These are phyloP conservation scores for Ophiostoma pallidulum DNA, from an alignment of 2,329 filamentous ascomycete genomes.

Conservation along the genomic window DNA sequence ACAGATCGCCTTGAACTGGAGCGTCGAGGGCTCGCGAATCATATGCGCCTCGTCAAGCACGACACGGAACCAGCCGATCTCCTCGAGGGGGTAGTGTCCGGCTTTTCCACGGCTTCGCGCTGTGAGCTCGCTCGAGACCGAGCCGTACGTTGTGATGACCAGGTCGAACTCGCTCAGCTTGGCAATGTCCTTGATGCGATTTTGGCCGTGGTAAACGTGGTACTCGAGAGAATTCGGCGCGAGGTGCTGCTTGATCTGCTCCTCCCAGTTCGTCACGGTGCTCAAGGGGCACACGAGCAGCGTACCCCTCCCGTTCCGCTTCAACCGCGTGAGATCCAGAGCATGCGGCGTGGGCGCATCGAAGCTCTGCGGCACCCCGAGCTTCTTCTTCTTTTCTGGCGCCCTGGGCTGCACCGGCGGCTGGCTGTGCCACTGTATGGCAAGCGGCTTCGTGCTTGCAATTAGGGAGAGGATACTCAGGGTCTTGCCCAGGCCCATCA, in stretches of 20 bases:
- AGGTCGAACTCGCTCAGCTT: conserved; percentile 68
- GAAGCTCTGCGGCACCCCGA: conserved; percentile 22
- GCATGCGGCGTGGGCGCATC: conserved; percentile 32
- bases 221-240: conserved; percentile 53
- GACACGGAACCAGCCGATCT: conserved; percentile 85
- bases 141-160: conserved; percentile 88
- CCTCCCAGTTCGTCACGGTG: conserved; percentile 88
- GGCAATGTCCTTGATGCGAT: conserved; percentile 58
- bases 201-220: conserved; percentile 80
- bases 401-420: conserved; percentile 40
- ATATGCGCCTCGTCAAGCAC: conserved; percentile 92
- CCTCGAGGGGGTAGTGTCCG: conserved; percentile 56
- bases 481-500: conserved; percentile 86
- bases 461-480: conserved; percentile 77
- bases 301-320: conserved; percentile 66
- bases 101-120: conserved; percentile 52
- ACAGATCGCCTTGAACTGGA: conserved; percentile 78
- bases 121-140: conserved; percentile 69
- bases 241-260: conserved; percentile 80
- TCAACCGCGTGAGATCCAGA: conserved; percentile 42
- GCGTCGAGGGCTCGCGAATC: conserved; percentile 75
- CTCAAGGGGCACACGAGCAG: conserved; percentile 83
- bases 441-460: conserved; percentile 52
- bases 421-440: conserved; percentile 50
- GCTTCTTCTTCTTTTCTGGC: conserved; percentile 31